These are phyloP conservation scores for Glutinoglossum americanum DNA, from an alignment of 495 filamentous ascomycete genomes.

Conservation along the genomic window DNA sequence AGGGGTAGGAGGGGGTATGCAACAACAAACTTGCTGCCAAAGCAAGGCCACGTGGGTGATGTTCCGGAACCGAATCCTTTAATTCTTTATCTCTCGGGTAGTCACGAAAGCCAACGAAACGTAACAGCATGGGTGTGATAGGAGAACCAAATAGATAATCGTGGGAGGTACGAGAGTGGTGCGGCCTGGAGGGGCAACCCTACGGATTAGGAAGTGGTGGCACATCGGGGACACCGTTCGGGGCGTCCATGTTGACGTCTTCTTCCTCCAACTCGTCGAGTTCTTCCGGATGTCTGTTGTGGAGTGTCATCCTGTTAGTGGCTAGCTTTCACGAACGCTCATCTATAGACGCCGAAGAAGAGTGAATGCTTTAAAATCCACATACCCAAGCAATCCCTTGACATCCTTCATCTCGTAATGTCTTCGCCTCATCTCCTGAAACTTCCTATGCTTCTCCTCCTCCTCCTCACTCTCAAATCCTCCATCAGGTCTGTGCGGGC, in stretches of 20 bases:
- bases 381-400: slow-evolving; percentile 64
- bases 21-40: neutral
- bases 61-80: neutral
- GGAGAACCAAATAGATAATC: neutral
- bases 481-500: slow-evolving; percentile 13
- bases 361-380: slow-evolving; percentile 2
- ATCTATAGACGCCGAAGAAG: neutral
- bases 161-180: neutral
- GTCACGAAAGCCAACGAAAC: neutral
- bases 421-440: slow-evolving; percentile 76
- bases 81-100: neutral
- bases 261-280: slow-evolving; percentile 5
- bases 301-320: neutral
- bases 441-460: slow-evolving; percentile 68
- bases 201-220: neutral
- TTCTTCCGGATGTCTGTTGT: slow-evolving; percentile 5
- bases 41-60: neutral
- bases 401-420: slow-evolving; percentile 99
- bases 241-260: slow-evolving; percentile 1
- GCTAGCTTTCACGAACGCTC: neutral
- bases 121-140: neutral
- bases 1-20: neutral
- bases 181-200: neutral
- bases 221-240: neutral
- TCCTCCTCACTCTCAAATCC: slow-evolving; percentile 49